Base-by-base conservation (phyloP, 306 rosid species). In the Luffa aegyptiaca region DNA sequence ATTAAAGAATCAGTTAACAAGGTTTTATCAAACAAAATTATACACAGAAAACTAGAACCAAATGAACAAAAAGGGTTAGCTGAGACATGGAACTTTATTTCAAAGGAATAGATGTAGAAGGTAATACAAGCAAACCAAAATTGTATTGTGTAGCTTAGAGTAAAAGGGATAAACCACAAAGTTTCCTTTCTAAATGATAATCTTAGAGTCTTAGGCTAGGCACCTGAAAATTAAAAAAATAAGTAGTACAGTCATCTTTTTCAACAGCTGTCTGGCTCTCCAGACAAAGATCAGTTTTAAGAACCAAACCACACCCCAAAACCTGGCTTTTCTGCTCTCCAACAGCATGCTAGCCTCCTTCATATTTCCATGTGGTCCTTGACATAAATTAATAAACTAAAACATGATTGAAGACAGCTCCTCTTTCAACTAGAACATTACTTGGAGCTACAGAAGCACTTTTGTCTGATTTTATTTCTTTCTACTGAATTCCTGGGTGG, bases 401-500 rank as follows among this genome's bases (percentile, higher is more conserved):
- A 82, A 84, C 66, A 80, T 83, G 82, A 48, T 37, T 66, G 65
- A 52, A 83, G 80, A 76, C 58, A 80, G 82, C 42, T 75, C 83
- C 42, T 68, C 7, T 44, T 80, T 69, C 56, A 71, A 78, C 83
- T 84, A 69, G 26, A 80, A 83, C 70, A 84, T 78, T 80, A 71
- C 72, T 62, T 77, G 17, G 83, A 84, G 80, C 64, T 77, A 42
- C 84, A 78, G 36, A 76, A 79, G 64, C 78, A 75, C 75, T 86
- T 81, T 71, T 46, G 44, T 80, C 84, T 80, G 80, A 55, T 70
- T 80, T 57, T 77, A 56, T 58, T 80, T 80, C 86, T 83, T 82
- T 89, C 85, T 79, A 90, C 93, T 65, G 88, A 87, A 91, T 90
- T 90, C 86, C 90, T 80, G 97, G 90, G 85, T 72, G 66, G 79